These are phyloP conservation scores for Orbilia oligospora DNA, from an alignment of 2,329 filamentous ascomycete genomes.

Conservation along the genomic window DNA sequence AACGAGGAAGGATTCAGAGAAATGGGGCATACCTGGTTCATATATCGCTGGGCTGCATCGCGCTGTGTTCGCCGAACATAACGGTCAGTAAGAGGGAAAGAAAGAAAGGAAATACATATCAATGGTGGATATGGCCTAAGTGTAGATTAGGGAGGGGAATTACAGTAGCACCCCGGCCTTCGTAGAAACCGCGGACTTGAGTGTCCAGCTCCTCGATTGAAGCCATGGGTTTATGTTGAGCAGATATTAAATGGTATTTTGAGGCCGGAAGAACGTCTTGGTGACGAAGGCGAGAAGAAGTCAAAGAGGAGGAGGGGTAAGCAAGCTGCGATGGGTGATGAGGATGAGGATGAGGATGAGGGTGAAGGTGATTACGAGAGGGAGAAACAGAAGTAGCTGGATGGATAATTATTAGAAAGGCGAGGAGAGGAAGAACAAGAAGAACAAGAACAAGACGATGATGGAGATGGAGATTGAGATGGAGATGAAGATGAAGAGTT, in stretches of 20 bases:
- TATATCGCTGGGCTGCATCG: constrained; percentile 46
- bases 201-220: constrained; percentile 90
- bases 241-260: constrained; percentile 23
- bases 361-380: neutral
- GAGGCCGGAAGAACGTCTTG: constrained; percentile 8
- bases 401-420: constrained; percentile 11
- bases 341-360: neutral
- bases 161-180: constrained; percentile 94
- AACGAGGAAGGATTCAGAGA: constrained; percentile 10
- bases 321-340: constrained; percentile 2
- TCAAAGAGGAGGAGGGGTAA: neutral
- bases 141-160: constrained; percentile 66
- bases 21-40: constrained; percentile 54
- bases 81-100: neutral
- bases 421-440: neutral
- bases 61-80: constrained; percentile 12
- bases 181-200: constrained; percentile 96
- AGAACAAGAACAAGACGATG: too few species aligned
- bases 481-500: too few species aligned
- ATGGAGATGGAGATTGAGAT: too few species aligned
- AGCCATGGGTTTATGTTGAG: constrained; percentile 60
- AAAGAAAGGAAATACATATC: neutral
- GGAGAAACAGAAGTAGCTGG: constrained; percentile 8
- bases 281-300: constrained; percentile 6
- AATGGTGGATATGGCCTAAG: constrained; percentile 30